Evolutionary conservation across 148 eudicot species (phyloP).

Genomic region (Suaeda aralocaspica): DNA sequence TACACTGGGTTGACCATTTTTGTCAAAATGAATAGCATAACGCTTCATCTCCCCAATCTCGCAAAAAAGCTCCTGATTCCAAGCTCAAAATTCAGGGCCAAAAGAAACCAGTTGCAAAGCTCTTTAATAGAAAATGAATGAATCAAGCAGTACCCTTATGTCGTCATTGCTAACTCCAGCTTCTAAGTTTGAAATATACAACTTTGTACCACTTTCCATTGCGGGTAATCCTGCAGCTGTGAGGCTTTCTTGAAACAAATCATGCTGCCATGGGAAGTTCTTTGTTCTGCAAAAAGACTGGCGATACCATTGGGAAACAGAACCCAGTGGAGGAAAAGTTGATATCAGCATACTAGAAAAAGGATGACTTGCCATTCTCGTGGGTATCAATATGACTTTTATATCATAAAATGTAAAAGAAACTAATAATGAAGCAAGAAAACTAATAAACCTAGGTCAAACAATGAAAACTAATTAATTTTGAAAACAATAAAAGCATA

Average conservation of each 20-base stretch:
- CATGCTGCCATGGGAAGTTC: constrained; percentile 77
- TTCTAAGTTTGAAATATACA: constrained; percentile 73
- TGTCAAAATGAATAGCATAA: constrained; percentile 79
- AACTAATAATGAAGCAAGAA: constrained; percentile 36
- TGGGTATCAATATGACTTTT: constrained; percentile 41
- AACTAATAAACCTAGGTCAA: too few relatives aligned
- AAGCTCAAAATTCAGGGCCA: constrained; percentile 45
- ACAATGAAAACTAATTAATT: too few relatives aligned
- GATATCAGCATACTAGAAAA: constrained; percentile 56
- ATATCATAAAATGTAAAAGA: constrained; percentile 34
- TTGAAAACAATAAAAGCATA: too few relatives aligned
- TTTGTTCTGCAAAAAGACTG: constrained; percentile 84
- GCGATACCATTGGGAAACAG: constrained; percentile 50
- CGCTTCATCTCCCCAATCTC: constrained; percentile 88
- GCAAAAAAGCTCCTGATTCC: constrained; percentile 85
- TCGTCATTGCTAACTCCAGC: constrained; percentile 83
- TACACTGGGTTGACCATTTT: constrained; percentile 82
- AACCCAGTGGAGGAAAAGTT: constrained; percentile 49
- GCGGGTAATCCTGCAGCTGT: constrained; percentile 75
- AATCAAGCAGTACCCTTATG: constrained; percentile 76
- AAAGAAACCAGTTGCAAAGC: constrained; percentile 35
- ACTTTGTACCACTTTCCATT: constrained; percentile 67
- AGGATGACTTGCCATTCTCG: constrained; percentile 43
- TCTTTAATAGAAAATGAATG: constrained; percentile 31
- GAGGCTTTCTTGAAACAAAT: constrained; percentile 84